phyloP scores from a whole-genome alignment of 1,284 basidiomycete species.

The Irpex lacteus region DNA sequence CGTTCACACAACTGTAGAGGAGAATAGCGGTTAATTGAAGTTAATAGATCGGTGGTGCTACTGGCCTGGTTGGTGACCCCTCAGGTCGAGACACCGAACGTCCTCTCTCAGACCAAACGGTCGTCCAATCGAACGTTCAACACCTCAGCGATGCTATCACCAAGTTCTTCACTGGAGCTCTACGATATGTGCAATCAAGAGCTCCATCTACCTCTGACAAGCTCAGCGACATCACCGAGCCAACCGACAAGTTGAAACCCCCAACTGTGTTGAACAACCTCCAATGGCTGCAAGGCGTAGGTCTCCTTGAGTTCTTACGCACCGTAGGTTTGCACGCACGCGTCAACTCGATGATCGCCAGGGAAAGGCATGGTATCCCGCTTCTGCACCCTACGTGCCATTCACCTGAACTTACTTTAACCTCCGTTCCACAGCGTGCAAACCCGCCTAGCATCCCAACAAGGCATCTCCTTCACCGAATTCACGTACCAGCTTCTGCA shows the following conservation, averaged over 20 bases:
- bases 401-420: neutral
- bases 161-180: constrained; percentile 70
- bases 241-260: constrained; percentile 16
- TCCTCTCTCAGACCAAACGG: constrained; percentile 56
- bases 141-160: constrained; percentile 67
- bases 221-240: neutral
- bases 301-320: constrained; percentile 84
- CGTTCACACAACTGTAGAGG: neutral
- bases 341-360: constrained; percentile 87
- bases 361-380: constrained; percentile 71
- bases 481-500: constrained; percentile 98
- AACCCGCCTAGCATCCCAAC: constrained; percentile 73
- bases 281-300: constrained; percentile 76
- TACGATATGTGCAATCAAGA: constrained; percentile 52
- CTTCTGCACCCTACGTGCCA: constrained; percentile 1
- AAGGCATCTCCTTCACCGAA: constrained; percentile 94
- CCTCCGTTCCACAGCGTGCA: constrained; percentile 63
- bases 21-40: too few species aligned
- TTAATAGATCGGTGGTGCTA: constrained; percentile 91
- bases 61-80: constrained; percentile 96
- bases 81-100: constrained; percentile 88
- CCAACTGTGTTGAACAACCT: constrained; percentile 78
- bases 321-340: constrained; percentile 80
- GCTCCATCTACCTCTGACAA: constrained; percentile 1
- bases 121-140: constrained; percentile 68